Percentiles rank a stretch among this genome's conserved stretches.
Conservation (phyloP, 1,284 basidiomycete species). For the Ustanciosporium gigantosporum region DNA sequence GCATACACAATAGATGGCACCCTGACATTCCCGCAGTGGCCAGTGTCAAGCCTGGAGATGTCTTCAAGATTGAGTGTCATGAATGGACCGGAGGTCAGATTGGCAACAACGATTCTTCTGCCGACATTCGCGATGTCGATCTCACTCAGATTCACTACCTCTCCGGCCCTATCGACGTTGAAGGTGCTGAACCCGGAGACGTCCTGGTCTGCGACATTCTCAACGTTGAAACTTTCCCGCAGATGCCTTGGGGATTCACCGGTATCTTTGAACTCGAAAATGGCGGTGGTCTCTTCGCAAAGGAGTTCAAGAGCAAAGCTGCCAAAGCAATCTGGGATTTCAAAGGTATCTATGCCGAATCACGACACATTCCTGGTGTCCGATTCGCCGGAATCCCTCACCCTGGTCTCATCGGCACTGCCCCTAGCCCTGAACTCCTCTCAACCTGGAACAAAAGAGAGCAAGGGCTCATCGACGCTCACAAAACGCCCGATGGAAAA, state of each 20-base stretch:
- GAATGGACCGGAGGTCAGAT: slow-evolving; percentile 48
- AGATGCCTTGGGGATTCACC: slow-evolving; percentile 79
- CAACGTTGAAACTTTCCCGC: slow-evolving; percentile 74
- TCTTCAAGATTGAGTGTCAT: slow-evolving; percentile 73
- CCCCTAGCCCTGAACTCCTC: slow-evolving; percentile 73
- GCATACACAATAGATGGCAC: slow-evolving; percentile 61
- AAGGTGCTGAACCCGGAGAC: slow-evolving; percentile 77
- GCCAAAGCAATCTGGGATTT: slow-evolving; percentile 64
- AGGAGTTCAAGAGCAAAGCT: slow-evolving; percentile 72
- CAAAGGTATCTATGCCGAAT: slow-evolving; percentile 19
- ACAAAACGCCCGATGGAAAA: slow-evolving; percentile 53
- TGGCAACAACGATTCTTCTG: slow-evolving; percentile 18
- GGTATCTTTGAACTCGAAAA: slow-evolving; percentile 70
- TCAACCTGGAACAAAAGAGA: slow-evolving; percentile 76
- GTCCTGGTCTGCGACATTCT: slow-evolving; percentile 76
- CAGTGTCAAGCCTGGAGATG: slow-evolving; percentile 62
- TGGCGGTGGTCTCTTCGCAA: slow-evolving; percentile 75
- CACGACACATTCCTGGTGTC: slow-evolving; percentile 75
- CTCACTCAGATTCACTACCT: slow-evolving; percentile 70
- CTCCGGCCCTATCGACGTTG: slow-evolving; percentile 74
- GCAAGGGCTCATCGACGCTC: slow-evolving; percentile 69
- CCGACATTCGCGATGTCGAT: slow-evolving; percentile 68
- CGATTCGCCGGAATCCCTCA: slow-evolving; percentile 77
- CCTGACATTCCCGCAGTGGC: slow-evolving; percentile 58
- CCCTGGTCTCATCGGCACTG: slow-evolving; percentile 74